Conservation (phyloP, 495 filamentous ascomycete species). For the Penicillium coffeae region DNA sequence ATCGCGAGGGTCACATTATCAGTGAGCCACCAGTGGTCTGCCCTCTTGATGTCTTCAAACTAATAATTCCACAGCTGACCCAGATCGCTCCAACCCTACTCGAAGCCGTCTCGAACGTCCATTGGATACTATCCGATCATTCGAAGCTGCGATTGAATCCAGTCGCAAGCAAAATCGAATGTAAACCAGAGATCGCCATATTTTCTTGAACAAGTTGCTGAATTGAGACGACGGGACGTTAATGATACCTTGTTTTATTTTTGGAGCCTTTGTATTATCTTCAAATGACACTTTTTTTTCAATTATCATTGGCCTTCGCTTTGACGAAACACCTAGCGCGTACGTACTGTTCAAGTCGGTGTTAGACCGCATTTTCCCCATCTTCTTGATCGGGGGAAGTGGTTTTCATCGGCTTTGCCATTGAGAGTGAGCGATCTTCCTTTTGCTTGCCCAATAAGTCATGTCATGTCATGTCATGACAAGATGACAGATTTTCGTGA, state of each 20-base stretch:
- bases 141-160: constrained; percentile 83
- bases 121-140: constrained; percentile 86
- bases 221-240: constrained; percentile 12
- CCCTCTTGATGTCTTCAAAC: background rate
- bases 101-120: constrained; percentile 83
- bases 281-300: background rate
- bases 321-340: too few relatives aligned
- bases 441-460: too few relatives aligned
- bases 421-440: too few relatives aligned
- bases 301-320: too few relatives aligned
- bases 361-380: too few relatives aligned
- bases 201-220: too few relatives aligned
- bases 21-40: constrained; percentile 41
- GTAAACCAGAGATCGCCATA: too few relatives aligned
- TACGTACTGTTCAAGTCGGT: too few relatives aligned
- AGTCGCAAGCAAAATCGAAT: constrained; percentile 26
- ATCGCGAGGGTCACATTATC: constrained; percentile 77
- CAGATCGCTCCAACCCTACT: constrained; percentile 59
- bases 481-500: constrained; percentile 3
- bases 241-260: constrained; percentile 8
- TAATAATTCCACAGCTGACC: constrained; percentile 27
- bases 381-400: too few relatives aligned
- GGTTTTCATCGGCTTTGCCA: too few relatives aligned
- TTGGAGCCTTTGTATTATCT: constrained; percentile 1
- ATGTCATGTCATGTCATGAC: too few relatives aligned